Percentiles rank a stretch among this genome's conserved stretches.
phyloP scores from a whole-genome alignment of 768 basidiomycete species.

The Psilocybe cyanescens region DNA sequence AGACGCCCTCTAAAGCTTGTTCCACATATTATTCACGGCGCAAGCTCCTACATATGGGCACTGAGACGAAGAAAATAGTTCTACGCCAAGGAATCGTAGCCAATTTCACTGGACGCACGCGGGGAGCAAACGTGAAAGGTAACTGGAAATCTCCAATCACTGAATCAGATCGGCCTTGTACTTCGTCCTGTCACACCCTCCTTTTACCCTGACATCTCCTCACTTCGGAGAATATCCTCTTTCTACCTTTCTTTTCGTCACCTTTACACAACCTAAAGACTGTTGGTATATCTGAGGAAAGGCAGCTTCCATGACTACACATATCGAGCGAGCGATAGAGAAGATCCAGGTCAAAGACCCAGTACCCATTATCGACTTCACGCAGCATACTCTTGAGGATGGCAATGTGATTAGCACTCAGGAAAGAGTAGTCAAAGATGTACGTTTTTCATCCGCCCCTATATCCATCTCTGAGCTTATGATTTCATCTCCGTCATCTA shows the following conservation, averaged over 20 bases:
- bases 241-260: constrained; percentile 14
- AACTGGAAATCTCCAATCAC: constrained; percentile 13
- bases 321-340: constrained; percentile 69
- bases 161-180: constrained; percentile 20
- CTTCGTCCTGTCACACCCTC: constrained; percentile 29
- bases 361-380: constrained; percentile 76
- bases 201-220: constrained; percentile 9
- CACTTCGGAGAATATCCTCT: not conserved
- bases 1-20: constrained; percentile 1
- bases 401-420: constrained; percentile 91
- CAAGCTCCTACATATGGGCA: not conserved
- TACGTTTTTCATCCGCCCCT: constrained; percentile 37
- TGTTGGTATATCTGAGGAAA: constrained; percentile 10
- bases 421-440: constrained; percentile 96
- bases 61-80: not conserved
- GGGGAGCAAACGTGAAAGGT: constrained; percentile 2
- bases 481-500: constrained; percentile 30
- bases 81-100: not conserved
- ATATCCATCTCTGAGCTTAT: constrained; percentile 2
- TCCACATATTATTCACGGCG: not conserved
- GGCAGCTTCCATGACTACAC: constrained; percentile 45
- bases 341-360: constrained; percentile 59
- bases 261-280: constrained; percentile 15
- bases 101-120: constrained; percentile 5
- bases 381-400: constrained; percentile 91